Conservation (phyloP, 1,284 basidiomycete genomes). For the Sporisorium scitamineum region DNA sequence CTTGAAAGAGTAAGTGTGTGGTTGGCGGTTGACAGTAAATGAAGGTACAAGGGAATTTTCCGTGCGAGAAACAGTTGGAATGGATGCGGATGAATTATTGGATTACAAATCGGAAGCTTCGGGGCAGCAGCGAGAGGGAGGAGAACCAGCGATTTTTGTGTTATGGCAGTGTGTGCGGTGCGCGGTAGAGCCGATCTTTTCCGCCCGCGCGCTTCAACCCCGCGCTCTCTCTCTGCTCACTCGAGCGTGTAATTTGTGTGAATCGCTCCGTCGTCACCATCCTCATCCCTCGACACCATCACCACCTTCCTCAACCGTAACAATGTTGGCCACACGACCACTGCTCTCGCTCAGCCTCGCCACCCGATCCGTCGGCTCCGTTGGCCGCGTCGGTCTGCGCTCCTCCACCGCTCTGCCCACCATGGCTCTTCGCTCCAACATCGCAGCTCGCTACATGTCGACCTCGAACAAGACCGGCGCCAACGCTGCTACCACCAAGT, state of each 20-base stretch:
- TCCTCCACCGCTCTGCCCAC: constrained; percentile 7
- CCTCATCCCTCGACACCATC: neutral
- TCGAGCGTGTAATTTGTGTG: too few relatives aligned
- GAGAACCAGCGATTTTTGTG: neutral
- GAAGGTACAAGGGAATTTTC: neutral
- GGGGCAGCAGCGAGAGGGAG: constrained; percentile 3
- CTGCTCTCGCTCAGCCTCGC: constrained; percentile 17
- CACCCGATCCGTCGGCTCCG: neutral
- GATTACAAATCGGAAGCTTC: constrained; percentile 42
- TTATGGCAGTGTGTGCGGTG: neutral
- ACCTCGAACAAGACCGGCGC: neutral
- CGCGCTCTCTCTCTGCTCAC: constrained; percentile 3
- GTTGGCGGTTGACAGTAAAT: too few relatives aligned
- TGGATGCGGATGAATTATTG: neutral
- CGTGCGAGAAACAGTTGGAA: constrained; percentile 21
- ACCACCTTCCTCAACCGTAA: neutral
- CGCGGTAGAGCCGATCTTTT: constrained; percentile 34
- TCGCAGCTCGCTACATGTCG: constrained; percentile 2
- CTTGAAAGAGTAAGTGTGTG: too few relatives aligned
- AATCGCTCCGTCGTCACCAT: neutral
- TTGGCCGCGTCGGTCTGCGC: constrained; percentile 26
- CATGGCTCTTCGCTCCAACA: neutral
- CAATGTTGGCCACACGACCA: constrained; percentile 40
- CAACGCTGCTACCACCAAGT: constrained; percentile 24
- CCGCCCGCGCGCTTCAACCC: constrained; percentile 20